A percentile compares a stretch with the other conserved stretches of the same genome.
Evolutionary conservation across 202 grass and related monocot genomes (phyloP).

Genomic region (Sporobolus alterniflorus): DNA sequence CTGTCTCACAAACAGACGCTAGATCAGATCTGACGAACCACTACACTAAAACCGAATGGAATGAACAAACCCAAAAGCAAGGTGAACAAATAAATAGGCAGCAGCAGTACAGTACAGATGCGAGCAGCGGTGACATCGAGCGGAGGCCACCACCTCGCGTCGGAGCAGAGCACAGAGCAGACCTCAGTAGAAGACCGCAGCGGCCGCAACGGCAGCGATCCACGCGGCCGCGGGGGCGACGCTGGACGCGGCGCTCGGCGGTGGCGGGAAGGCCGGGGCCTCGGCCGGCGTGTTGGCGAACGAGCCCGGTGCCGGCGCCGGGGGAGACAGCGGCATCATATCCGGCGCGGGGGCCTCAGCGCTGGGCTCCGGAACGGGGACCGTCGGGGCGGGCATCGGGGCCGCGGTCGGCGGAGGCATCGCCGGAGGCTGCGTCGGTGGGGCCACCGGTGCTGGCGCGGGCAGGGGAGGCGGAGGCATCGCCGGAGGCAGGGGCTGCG

Average conservation of each 20-base stretch:
- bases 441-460: background rate
- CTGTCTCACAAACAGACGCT: background rate
- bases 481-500: constrained; percentile 48
- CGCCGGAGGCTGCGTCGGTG: constrained; percentile 38
- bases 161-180: background rate
- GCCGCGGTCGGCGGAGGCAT: constrained; percentile 9
- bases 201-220: background rate
- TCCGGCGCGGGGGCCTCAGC: constrained; percentile 16
- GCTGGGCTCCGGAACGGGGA: constrained; percentile 2
- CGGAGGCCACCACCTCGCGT: background rate
- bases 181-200: constrained; percentile 42
- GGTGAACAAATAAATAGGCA: background rate
- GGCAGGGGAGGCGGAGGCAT: constrained; percentile 7
- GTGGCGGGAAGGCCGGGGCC: constrained; percentile 12
- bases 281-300: background rate
- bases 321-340: background rate
- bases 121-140: background rate
- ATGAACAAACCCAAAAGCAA: background rate
- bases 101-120: background rate
- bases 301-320: constrained; percentile 27
- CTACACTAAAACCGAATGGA: constrained; percentile 37
- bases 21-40: constrained; percentile 32
- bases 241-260: constrained; percentile 23
- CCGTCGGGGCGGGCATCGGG: constrained; percentile 21
- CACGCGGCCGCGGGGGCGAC: constrained; percentile 17